phyloP scores from a whole-genome alignment of 2,329 filamentous ascomycete genomes.

The Ilyonectria destructans region DNA sequence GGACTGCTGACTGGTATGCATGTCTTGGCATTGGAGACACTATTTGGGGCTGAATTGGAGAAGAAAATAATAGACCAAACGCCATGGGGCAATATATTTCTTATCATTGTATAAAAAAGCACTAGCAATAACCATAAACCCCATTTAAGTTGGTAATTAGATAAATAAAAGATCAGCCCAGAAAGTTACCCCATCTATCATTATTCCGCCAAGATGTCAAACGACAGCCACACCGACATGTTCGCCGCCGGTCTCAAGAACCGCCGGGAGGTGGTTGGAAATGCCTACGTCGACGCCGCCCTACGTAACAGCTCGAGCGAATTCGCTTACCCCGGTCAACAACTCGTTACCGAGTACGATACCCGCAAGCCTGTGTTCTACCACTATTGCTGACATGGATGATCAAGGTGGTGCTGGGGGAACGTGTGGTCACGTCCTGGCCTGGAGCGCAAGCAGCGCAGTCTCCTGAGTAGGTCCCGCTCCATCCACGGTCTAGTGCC shows the following conservation, averaged over 20 bases:
- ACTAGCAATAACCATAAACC: too few relatives aligned
- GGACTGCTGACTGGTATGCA: too few relatives aligned
- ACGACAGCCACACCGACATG: slow-evolving; percentile 54
- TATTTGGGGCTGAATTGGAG: background rate
- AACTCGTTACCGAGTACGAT: slow-evolving; percentile 70
- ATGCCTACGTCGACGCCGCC: slow-evolving; percentile 71
- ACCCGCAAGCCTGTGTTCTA: background rate
- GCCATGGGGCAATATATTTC: background rate
- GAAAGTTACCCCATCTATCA: background rate
- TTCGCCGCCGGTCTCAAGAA: slow-evolving; percentile 74
- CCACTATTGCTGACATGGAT: background rate
- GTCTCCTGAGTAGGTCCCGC: slow-evolving; percentile 41
- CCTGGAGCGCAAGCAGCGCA: slow-evolving; percentile 73
- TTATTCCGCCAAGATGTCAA: slow-evolving; percentile 15
- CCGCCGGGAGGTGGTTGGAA: slow-evolving; percentile 72
- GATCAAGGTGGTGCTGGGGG: slow-evolving; percentile 66
- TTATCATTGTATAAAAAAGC: background rate
- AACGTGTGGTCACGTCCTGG: slow-evolving; percentile 75
- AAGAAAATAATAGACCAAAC: background rate
- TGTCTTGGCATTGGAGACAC: too few relatives aligned
- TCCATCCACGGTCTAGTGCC: background rate
- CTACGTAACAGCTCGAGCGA: slow-evolving; percentile 66
- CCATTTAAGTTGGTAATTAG: too few relatives aligned
- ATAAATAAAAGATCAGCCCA: background rate
- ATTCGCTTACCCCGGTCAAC: slow-evolving; percentile 73